Percentiles rank a stretch among this genome's conserved stretches.
These are phyloP conservation scores for Didymella keratinophila DNA, from an alignment of 2,329 filamentous ascomycete genomes.

Conservation along the genomic window DNA sequence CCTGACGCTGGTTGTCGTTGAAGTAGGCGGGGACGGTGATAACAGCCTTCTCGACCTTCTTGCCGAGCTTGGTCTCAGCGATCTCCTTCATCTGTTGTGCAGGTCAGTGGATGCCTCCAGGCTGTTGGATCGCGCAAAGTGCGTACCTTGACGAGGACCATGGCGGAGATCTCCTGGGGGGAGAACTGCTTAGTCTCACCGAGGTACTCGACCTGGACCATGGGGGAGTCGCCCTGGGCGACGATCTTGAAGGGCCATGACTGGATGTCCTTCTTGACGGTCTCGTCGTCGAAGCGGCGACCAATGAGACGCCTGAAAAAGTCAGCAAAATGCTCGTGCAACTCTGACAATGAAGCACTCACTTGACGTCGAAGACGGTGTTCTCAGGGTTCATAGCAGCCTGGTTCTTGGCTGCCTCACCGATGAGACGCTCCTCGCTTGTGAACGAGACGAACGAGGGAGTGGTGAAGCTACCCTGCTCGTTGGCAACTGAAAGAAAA, in stretches of 20 bases:
- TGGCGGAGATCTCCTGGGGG: slow-evolving; percentile 97
- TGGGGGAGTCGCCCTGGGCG: slow-evolving; percentile 85
- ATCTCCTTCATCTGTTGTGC: slow-evolving; percentile 92
- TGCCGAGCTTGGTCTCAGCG: slow-evolving; percentile 96
- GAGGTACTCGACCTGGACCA: slow-evolving; percentile 95
- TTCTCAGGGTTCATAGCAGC: slow-evolving; percentile 98
- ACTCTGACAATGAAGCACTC: slow-evolving; percentile 52
- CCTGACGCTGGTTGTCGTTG: slow-evolving; percentile 99
- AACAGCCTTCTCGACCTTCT: slow-evolving; percentile 98
- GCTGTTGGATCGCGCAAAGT: slow-evolving; percentile 2
- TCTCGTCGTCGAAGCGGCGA: slow-evolving; percentile 91
- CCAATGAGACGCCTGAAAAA: slow-evolving; percentile 87
- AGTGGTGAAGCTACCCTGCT: slow-evolving; percentile 99
- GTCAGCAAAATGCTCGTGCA: slow-evolving; percentile 40
- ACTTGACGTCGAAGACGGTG: slow-evolving; percentile 99
- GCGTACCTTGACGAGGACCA: slow-evolving; percentile 94
- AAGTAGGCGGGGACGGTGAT: slow-evolving; percentile 99
- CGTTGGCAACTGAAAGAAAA: slow-evolving; percentile 79
- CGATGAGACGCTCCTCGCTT: slow-evolving; percentile 97
- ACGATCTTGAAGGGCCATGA: slow-evolving; percentile 99
- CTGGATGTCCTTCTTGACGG: slow-evolving; percentile 98
- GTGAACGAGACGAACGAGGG: slow-evolving; percentile 99
- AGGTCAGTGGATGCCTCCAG: slow-evolving; percentile 30
- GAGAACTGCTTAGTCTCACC: slow-evolving; percentile 95
- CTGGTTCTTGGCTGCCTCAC: slow-evolving; percentile 99